Conservation (phyloP, 1,284 basidiomycete species). For the Coniophora puteana region DNA sequence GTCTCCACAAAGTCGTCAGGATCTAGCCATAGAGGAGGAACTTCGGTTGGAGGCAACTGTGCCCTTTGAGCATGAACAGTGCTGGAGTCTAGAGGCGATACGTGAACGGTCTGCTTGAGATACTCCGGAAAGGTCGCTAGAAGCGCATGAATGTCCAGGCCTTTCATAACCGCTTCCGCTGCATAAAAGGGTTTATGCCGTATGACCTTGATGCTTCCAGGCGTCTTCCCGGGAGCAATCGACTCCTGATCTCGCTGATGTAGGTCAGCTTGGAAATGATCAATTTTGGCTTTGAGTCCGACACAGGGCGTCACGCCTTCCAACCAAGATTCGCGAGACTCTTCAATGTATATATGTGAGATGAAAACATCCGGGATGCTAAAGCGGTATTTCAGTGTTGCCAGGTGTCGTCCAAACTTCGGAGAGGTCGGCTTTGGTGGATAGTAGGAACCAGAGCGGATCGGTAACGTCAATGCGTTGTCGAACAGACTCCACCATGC, state of each 20-base stretch:
- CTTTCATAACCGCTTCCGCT: slow-evolving; percentile 82
- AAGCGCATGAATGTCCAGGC: slow-evolving; percentile 77
- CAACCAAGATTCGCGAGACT: slow-evolving; percentile 73
- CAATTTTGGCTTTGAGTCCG: slow-evolving; percentile 82
- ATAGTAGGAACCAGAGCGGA: slow-evolving; percentile 84
- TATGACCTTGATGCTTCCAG: slow-evolving; percentile 49
- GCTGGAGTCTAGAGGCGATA: slow-evolving; percentile 27
- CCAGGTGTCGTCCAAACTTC: slow-evolving; percentile 87
- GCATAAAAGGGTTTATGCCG: slow-evolving; percentile 90
- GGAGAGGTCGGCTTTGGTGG: slow-evolving; percentile 75
- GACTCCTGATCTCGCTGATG: slow-evolving; percentile 91
- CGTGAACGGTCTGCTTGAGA: slow-evolving; percentile 53
- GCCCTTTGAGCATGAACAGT: slow-evolving; percentile 43
- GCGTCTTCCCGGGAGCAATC: slow-evolving; percentile 44
- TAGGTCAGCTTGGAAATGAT: slow-evolving; percentile 84
- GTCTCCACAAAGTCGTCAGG: slow-evolving; percentile 83
- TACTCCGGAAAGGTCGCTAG: slow-evolving; percentile 77
- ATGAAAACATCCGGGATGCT: slow-evolving; percentile 78
- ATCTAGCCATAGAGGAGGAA: slow-evolving; percentile 67
- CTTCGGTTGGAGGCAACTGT: slow-evolving; percentile 37
- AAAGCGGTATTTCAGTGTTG: slow-evolving; percentile 92
- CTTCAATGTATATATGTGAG: slow-evolving; percentile 86
- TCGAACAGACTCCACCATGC: slow-evolving; percentile 91
- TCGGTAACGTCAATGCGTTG: slow-evolving; percentile 76
- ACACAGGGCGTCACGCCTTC: slow-evolving; percentile 79